A percentile compares a stretch with the other conserved stretches of the same genome.
These are phyloP conservation scores for Fraxinus floribunda DNA, from an alignment of 305 asterid genomes.

Conservation along the genomic window DNA sequence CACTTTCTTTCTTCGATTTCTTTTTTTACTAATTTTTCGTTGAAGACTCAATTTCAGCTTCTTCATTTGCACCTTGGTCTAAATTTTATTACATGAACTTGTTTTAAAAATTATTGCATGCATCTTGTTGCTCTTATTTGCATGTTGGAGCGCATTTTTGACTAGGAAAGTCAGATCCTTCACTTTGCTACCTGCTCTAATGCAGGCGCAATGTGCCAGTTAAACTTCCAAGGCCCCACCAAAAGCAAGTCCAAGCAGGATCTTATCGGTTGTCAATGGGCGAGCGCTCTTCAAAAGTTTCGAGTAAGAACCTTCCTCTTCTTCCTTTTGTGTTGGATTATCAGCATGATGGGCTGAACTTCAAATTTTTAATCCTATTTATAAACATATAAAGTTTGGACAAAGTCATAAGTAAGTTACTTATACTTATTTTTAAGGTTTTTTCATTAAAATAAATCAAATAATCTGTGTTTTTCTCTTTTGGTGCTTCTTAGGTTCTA, in stretches of 20 bases:
- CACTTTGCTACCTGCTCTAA: slow-evolving; percentile 22
- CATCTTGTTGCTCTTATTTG: neutral
- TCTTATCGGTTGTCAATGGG: slow-evolving; percentile 44
- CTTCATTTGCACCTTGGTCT: neutral
- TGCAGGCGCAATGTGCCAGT: slow-evolving; percentile 46
- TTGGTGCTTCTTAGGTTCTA: slow-evolving; percentile 48
- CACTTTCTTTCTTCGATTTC: neutral
- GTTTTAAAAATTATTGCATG: neutral
- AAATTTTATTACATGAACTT: neutral
- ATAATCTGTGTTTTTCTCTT: slow-evolving; percentile 10
- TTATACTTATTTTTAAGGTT: neutral
- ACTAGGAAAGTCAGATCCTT: neutral
- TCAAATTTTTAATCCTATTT: neutral
- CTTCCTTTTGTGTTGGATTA: neutral
- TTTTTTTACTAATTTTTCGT: neutral
- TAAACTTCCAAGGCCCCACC: slow-evolving; percentile 63
- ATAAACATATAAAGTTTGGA: neutral
- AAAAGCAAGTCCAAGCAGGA: slow-evolving; percentile 47
- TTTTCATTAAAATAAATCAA: neutral
- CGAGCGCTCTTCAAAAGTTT: slow-evolving; percentile 58
- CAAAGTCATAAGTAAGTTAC: neutral
- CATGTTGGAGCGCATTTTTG: neutral
- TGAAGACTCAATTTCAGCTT: neutral
- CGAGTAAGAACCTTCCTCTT: slow-evolving; percentile 43
- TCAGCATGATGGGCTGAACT: neutral